phyloP scores from a whole-genome alignment of 2,329 filamentous ascomycete species.

The Ophiocordyceps sinensis region DNA sequence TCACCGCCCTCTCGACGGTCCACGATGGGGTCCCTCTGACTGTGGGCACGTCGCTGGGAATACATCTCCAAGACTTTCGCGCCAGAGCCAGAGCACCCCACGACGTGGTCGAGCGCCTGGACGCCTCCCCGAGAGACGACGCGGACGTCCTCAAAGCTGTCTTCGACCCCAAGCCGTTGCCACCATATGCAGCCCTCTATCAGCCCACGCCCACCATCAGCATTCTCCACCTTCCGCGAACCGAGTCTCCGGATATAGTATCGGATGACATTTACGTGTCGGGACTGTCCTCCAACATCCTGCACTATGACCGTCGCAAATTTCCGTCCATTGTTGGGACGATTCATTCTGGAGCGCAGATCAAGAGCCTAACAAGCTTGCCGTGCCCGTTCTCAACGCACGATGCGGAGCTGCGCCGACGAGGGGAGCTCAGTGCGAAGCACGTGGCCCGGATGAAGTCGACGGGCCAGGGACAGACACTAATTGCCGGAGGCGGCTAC shows the following conservation, averaged over 20 bases:
- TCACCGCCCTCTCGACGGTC: slow-evolving; percentile 66
- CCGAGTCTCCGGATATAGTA: slow-evolving; percentile 34
- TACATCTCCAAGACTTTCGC: slow-evolving; percentile 73
- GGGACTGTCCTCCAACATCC: slow-evolving; percentile 74
- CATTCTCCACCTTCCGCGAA: slow-evolving; percentile 59
- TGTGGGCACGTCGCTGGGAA: slow-evolving; percentile 65
- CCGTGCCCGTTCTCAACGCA: slow-evolving; percentile 52
- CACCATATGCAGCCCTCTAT: slow-evolving; percentile 55
- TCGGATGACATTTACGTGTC: slow-evolving; percentile 78
- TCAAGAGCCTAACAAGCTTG: slow-evolving; percentile 58
- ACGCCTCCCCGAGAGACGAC: slow-evolving; percentile 10
- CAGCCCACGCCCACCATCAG: slow-evolving; percentile 70
- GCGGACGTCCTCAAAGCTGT: slow-evolving; percentile 21
- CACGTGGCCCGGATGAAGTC: slow-evolving; percentile 39
- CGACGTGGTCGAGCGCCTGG: slow-evolving; percentile 22
- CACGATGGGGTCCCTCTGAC: slow-evolving; percentile 57
- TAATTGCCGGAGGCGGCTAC: slow-evolving; percentile 80
- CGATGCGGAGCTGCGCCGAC: slow-evolving; percentile 42
- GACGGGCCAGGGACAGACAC: slow-evolving; percentile 40
- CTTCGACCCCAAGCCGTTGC: slow-evolving; percentile 36
- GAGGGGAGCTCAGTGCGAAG: slow-evolving; percentile 38
- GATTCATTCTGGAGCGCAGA: slow-evolving; percentile 68
- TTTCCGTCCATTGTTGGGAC: slow-evolving; percentile 67
- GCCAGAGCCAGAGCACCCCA: slow-evolving; percentile 17
- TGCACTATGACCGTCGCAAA: slow-evolving; percentile 78